Percentiles rank a stretch among this genome's conserved stretches.
Conservation (phyloP, 1,139 yeast species). For the Geotrichum candidum region DNA sequence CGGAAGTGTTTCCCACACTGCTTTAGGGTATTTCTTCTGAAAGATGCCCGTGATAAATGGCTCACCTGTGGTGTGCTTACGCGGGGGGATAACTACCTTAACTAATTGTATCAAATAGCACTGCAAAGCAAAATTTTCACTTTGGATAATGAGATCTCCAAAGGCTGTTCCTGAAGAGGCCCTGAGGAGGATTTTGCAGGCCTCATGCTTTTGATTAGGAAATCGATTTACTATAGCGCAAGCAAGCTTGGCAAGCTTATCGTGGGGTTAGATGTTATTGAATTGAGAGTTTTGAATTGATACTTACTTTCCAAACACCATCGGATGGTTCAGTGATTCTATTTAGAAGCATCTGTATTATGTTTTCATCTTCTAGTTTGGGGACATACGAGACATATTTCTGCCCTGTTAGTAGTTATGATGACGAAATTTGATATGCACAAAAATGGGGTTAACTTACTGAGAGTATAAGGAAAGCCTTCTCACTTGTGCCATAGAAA, state of each 20-base stretch:
- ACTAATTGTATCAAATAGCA: conserved; percentile 15
- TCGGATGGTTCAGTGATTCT: conserved; percentile 11
- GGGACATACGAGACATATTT: conserved; percentile 12
- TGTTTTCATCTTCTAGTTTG: conserved; percentile 7
- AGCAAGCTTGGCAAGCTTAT: conserved; percentile 17
- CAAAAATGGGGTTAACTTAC: conserved; percentile 1
- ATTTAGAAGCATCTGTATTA: conserved; percentile 12
- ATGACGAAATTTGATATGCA: background rate
- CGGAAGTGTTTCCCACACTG: conserved; percentile 13
- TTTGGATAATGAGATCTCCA: conserved; percentile 9
- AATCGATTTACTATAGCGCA: conserved; percentile 9
- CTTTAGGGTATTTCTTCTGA: conserved; percentile 5
- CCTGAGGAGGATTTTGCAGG: conserved; percentile 12
- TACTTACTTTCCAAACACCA: conserved; percentile 16
- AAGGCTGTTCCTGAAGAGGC: conserved; percentile 1
- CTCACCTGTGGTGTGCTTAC: conserved; percentile 12
- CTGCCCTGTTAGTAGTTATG: background rate
- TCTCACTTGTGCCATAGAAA: conserved; percentile 16
- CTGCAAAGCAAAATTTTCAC: conserved; percentile 13
- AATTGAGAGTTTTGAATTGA: background rate
- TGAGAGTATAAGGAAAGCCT: conserved; percentile 15
- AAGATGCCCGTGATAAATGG: conserved; percentile 14
- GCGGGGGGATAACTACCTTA: conserved; percentile 8
- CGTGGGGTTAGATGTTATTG: background rate
- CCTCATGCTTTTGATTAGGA: conserved; percentile 13